Conservation (phyloP, 2,329 filamentous ascomycete species). For the Purpureocillium lavendulum region DNA sequence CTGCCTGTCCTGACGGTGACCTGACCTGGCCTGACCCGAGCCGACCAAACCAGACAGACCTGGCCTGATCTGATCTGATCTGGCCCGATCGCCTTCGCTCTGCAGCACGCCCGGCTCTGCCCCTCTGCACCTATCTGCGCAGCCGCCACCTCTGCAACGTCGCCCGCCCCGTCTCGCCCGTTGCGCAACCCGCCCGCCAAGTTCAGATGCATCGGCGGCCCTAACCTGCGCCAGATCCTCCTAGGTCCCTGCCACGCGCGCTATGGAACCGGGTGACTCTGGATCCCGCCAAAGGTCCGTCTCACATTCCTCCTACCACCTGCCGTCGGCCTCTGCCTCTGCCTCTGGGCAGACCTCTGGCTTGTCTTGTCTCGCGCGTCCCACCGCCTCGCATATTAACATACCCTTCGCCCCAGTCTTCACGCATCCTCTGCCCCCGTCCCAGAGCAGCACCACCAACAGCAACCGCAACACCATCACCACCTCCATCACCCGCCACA, state of each 20-base stretch:
- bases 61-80: too few species aligned
- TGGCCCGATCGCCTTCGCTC: conserved; percentile 2
- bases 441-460: conserved; percentile 13
- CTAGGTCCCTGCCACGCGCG: conserved; percentile 26
- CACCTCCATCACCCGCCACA: conserved; percentile 8
- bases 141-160: neutral
- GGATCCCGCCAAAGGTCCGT: conserved; percentile 28
- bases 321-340: conserved; percentile 5
- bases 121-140: neutral
- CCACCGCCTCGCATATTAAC: conserved; percentile 18
- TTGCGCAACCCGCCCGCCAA: too few species aligned
- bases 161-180: neutral
- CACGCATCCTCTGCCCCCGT: conserved; percentile 5
- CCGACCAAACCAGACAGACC: too few species aligned
- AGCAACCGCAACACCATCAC: conserved; percentile 7
- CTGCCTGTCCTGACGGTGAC: too few species aligned
- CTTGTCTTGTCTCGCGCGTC: conserved; percentile 4
- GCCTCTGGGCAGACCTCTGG: neutral
- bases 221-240: conserved; percentile 26
- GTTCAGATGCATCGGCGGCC: conserved; percentile 27
- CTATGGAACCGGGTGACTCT: conserved; percentile 30
- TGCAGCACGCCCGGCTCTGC: too few species aligned
- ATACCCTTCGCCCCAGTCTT: conserved; percentile 8
- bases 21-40: too few species aligned
- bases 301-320: conserved; percentile 16